Conservation (phyloP, 345 rosid genomes). For the Clausena lansium region DNA sequence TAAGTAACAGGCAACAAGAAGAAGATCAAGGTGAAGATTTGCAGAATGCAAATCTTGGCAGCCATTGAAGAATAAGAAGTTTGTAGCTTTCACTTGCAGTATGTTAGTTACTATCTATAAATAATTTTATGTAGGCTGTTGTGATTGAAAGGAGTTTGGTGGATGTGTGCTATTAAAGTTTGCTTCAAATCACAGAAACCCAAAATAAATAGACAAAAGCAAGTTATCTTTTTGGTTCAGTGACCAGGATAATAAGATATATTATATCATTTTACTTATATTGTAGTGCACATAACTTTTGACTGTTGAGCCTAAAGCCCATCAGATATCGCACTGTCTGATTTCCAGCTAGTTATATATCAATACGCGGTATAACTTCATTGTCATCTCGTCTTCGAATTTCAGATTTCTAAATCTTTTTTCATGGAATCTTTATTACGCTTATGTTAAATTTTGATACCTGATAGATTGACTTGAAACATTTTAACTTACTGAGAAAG, state of each 20-base stretch:
- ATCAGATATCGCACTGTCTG: too few relatives aligned
- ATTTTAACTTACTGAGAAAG: conserved; percentile 1
- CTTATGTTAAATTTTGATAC: too few relatives aligned
- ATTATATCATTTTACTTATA: too few relatives aligned
- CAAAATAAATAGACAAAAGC: not conserved
- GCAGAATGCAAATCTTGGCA: conserved; percentile 27
- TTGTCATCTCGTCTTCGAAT: not conserved
- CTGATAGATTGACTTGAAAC: not conserved
- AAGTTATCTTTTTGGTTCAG: not conserved
- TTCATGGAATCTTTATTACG: too few relatives aligned
- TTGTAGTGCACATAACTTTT: too few relatives aligned
- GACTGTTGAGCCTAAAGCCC: too few relatives aligned
- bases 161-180: conserved; percentile 24
- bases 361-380: too few relatives aligned
- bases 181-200: conserved; percentile 9
- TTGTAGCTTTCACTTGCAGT: conserved; percentile 20
- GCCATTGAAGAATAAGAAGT: conserved; percentile 33
- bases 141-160: conserved; percentile 13
- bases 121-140: not conserved
- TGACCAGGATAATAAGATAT: not conserved
- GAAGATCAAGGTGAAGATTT: conserved; percentile 25
- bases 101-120: conserved; percentile 29
- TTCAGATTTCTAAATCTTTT: not conserved
- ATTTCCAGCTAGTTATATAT: too few relatives aligned
- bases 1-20: conserved; percentile 34